A percentile compares a stretch with the other conserved stretches of the same genome.
Evolutionary conservation across 768 basidiomycete genomes (phyloP).

Genomic region (Tylopilus cervinicoccineus): DNA sequence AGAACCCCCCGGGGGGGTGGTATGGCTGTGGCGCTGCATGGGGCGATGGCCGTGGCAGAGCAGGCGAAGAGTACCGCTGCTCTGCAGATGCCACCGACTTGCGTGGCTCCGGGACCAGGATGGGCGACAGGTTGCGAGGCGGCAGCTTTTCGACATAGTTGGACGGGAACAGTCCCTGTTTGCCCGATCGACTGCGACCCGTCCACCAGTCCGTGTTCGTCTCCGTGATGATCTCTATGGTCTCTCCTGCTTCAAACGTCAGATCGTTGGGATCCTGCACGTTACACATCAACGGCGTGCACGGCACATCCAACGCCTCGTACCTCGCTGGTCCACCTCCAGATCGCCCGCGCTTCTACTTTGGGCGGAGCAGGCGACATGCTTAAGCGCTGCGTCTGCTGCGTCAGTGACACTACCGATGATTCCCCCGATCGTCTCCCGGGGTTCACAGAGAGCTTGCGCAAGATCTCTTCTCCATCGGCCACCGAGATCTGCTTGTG

Average conservation of each 20-base stretch:
- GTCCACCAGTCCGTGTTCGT: slow-evolving; percentile 92
- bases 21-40: slow-evolving; percentile 15
- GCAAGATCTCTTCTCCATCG: slow-evolving; percentile 38
- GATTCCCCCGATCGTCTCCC: slow-evolving; percentile 17
- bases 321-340: slow-evolving; percentile 31
- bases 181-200: slow-evolving; percentile 56
- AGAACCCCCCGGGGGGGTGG: slow-evolving; percentile 13
- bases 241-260: slow-evolving; percentile 67
- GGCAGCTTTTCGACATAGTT: slow-evolving; percentile 65
- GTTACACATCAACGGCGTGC: slow-evolving; percentile 4
- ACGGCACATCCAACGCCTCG: neutral
- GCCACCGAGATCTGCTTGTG: slow-evolving; percentile 39
- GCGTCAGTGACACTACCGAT: slow-evolving; percentile 20
- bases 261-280: slow-evolving; percentile 73
- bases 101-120: slow-evolving; percentile 22
- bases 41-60: slow-evolving; percentile 15
- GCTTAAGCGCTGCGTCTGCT: slow-evolving; percentile 18
- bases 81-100: slow-evolving; percentile 11
- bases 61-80: slow-evolving; percentile 17
- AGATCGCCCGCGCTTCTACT: slow-evolving; percentile 28
- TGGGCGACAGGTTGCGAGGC: slow-evolving; percentile 17
- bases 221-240: slow-evolving; percentile 76
- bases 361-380: slow-evolving; percentile 25
- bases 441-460: slow-evolving; percentile 32
- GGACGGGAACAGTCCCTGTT: slow-evolving; percentile 74